These are phyloP conservation scores for Phaffia tasmanica DNA, from an alignment of 768 basidiomycete genomes.

Conservation along the genomic window DNA sequence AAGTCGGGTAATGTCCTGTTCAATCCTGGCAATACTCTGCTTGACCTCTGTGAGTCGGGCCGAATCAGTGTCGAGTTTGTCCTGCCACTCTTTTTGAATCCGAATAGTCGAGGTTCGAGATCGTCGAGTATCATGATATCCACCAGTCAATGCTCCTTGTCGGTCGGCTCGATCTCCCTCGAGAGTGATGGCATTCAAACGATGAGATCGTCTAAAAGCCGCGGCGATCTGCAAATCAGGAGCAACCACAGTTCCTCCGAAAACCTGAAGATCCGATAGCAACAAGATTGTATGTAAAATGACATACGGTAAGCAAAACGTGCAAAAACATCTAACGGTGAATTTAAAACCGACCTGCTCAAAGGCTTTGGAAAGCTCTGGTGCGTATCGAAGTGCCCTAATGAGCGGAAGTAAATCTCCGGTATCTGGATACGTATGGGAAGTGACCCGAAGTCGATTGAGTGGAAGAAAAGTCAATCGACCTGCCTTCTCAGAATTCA, in stretches of 20 bases:
- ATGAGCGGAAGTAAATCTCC: slow-evolving; percentile 41
- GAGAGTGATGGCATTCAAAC: slow-evolving; percentile 90
- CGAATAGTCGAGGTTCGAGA: slow-evolving; percentile 83
- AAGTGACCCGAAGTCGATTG: slow-evolving; percentile 77
- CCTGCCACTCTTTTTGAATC: slow-evolving; percentile 60
- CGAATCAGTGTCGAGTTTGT: slow-evolving; percentile 57
- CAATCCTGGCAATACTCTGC: slow-evolving; percentile 53
- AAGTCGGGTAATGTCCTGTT: slow-evolving; percentile 72
- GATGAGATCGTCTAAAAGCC: slow-evolving; percentile 86
- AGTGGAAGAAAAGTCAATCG: slow-evolving; percentile 98
- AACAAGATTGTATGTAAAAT: background rate
- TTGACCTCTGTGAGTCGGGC: slow-evolving; percentile 63
- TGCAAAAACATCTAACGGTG: background rate
- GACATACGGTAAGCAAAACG: background rate
- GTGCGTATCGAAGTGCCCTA: slow-evolving; percentile 67
- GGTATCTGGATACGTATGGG: slow-evolving; percentile 48
- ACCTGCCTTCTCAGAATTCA: slow-evolving; percentile 86
- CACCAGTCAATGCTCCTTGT: slow-evolving; percentile 90
- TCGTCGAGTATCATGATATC: slow-evolving; percentile 82
- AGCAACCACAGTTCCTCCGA: slow-evolving; percentile 94
- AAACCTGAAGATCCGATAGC: slow-evolving; percentile 46
- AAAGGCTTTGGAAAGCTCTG: slow-evolving; percentile 64
- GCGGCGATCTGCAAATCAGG: slow-evolving; percentile 83
- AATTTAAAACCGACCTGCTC: slow-evolving; percentile 48
- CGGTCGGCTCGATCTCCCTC: slow-evolving; percentile 97